phyloP scores from a whole-genome alignment of 1,284 basidiomycete genomes.

The Tilletia setariae region DNA sequence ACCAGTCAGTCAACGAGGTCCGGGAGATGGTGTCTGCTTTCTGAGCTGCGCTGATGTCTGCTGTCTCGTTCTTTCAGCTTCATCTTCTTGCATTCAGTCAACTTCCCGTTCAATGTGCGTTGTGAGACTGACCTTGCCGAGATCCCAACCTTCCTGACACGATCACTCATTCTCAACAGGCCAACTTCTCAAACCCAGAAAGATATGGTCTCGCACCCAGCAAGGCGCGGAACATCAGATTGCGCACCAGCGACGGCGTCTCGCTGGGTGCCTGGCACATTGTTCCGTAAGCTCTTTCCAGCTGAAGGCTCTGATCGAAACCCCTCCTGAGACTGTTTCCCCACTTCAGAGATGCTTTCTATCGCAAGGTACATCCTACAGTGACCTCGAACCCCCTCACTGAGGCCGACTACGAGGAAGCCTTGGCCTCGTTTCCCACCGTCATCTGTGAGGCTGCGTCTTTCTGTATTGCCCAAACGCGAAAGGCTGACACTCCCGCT shows the following conservation, averaged over 20 bases:
- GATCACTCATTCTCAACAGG: conserved; percentile 13
- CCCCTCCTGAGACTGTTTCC: background rate
- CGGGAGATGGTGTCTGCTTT: background rate
- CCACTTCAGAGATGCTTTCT: conserved; percentile 9
- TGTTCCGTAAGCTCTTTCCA: conserved; percentile 60
- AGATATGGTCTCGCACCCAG: conserved; percentile 61
- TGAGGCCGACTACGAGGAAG: conserved; percentile 26
- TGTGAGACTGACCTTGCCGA: conserved; percentile 10
- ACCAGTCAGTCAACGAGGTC: background rate
- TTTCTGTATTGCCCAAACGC: background rate
- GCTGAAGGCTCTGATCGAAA: background rate
- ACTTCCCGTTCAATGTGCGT: conserved; percentile 31
- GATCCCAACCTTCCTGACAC: background rate
- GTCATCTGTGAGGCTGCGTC: conserved; percentile 61
- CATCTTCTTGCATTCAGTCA: conserved; percentile 35
- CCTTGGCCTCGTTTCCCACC: conserved; percentile 56
- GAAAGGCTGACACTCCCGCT: background rate
- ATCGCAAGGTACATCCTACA: background rate
- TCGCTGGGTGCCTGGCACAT: conserved; percentile 85
- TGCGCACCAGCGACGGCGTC: conserved; percentile 73
- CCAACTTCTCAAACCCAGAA: conserved; percentile 26
- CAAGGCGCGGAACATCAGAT: conserved; percentile 70
- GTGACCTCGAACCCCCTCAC: background rate
- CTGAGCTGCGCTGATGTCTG: conserved; percentile 22
- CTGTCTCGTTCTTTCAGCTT: conserved; percentile 28